phyloP scores from a whole-genome alignment of 495 filamentous ascomycete genomes.

The Glonium stellatum region DNA sequence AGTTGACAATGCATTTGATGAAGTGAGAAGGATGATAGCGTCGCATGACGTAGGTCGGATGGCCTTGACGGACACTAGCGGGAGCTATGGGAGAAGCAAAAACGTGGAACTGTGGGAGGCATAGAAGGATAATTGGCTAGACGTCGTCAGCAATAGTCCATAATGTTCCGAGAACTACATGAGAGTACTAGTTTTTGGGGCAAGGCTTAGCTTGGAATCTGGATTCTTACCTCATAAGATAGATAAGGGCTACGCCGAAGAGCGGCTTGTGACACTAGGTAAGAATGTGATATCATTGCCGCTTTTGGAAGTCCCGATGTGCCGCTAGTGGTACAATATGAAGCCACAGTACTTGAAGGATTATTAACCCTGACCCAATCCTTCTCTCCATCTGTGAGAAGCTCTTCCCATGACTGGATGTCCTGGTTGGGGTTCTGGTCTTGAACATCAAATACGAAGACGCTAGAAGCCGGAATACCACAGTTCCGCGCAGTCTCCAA shows the following conservation, averaged over 20 bases:
- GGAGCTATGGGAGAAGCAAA: constrained; percentile 5
- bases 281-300: constrained; percentile 8
- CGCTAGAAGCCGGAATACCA: not conserved
- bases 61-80: constrained; percentile 1
- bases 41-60: constrained; percentile 9
- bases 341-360: not conserved
- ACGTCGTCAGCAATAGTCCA: not conserved
- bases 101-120: constrained; percentile 2
- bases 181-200: too few species aligned
- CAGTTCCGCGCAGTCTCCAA: not conserved
- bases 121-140: not conserved
- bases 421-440: not conserved
- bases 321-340: constrained; percentile 1
- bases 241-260: not conserved
- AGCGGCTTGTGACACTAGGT: constrained; percentile 2
- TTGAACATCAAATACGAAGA: constrained; percentile 2
- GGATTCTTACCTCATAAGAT: not conserved
- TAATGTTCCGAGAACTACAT: not conserved
- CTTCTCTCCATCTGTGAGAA: not conserved
- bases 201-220: not conserved
- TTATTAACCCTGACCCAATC: not conserved
- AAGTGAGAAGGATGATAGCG: constrained; percentile 5
- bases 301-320: constrained; percentile 10
- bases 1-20: not conserved
- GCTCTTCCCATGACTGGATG: constrained; percentile 1